phyloP scores from a whole-genome alignment of 495 filamentous ascomycete genomes.

The Glonium stellatum region DNA sequence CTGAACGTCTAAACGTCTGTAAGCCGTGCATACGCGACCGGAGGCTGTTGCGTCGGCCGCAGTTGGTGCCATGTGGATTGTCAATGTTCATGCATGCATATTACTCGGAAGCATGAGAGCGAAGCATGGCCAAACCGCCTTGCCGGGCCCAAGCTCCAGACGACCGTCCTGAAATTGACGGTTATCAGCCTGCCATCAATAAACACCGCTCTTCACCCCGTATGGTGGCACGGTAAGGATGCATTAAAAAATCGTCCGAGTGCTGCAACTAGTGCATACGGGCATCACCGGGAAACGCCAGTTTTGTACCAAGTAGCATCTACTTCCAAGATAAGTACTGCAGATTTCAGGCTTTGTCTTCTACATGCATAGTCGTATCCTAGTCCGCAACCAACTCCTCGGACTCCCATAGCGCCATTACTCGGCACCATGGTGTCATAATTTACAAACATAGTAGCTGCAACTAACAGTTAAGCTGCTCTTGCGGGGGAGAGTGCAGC shows the following conservation, averaged over 20 bases:
- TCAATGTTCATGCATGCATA: not conserved
- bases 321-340: not conserved
- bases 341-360: not conserved
- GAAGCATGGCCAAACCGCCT: not conserved
- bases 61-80: too few relatives aligned
- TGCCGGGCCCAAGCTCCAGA: not conserved
- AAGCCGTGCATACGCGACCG: too few relatives aligned
- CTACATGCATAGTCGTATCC: not conserved
- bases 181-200: too few relatives aligned
- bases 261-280: too few relatives aligned
- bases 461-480: not conserved
- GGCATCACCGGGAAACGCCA: too few relatives aligned
- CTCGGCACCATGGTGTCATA: not conserved
- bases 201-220: too few relatives aligned
- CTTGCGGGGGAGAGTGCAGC: not conserved
- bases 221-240: too few relatives aligned
- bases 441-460: not conserved
- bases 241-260: too few relatives aligned
- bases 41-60: too few relatives aligned
- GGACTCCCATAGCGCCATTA: not conserved
- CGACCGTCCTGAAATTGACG: not conserved
- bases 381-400: not conserved
- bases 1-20: too few relatives aligned
- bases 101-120: not conserved
- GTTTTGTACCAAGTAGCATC: not conserved